phyloP scores from a whole-genome alignment of 75 land plant genomes.

The Selaginella moellendorffii region DNA sequence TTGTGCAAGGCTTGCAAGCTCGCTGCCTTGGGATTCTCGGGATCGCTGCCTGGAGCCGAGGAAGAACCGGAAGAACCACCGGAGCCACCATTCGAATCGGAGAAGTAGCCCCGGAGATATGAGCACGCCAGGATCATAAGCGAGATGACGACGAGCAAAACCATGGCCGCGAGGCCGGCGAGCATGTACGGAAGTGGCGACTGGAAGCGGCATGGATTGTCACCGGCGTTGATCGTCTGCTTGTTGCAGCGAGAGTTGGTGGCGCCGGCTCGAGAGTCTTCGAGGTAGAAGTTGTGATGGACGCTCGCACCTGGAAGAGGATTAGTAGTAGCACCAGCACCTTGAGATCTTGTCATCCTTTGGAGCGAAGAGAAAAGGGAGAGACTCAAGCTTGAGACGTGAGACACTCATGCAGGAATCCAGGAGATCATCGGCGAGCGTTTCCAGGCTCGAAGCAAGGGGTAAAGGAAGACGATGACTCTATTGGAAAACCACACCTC shows the following conservation, averaged over 20 bases:
- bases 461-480: background rate
- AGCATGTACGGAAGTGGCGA: constrained; percentile 6
- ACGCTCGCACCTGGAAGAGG: background rate
- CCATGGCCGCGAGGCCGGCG: background rate
- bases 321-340: background rate
- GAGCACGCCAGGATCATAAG: constrained; percentile 1
- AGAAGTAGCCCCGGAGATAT: background rate
- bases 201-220: background rate
- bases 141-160: background rate
- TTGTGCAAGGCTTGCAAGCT: background rate
- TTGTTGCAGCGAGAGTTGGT: constrained; percentile 1
- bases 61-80: background rate
- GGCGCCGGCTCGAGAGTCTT: background rate
- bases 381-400: background rate
- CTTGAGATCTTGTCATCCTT: background rate
- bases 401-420: background rate
- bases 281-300: background rate
- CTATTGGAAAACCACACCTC: background rate
- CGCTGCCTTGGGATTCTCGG: background rate
- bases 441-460: too few species aligned
- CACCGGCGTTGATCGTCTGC: constrained; percentile 4
- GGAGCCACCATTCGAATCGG: background rate
- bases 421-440: background rate
- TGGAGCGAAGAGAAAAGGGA: background rate
- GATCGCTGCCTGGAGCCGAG: background rate